Evolutionary conservation across 805 yeast species (phyloP).

Genomic region (Starmera quercuum): DNA sequence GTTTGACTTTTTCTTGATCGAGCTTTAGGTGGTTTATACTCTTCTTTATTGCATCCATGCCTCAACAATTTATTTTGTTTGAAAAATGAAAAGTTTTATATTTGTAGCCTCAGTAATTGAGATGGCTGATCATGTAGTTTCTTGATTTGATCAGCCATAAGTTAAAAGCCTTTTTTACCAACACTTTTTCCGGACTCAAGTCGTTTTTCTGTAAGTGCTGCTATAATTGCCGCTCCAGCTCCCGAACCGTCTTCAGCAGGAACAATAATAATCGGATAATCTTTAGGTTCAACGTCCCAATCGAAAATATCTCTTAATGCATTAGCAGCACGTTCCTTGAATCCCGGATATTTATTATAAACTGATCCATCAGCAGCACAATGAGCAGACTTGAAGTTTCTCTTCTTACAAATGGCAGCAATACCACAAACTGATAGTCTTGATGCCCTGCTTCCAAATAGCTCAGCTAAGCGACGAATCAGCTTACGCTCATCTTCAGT

Average conservation of each 20-base stretch:
- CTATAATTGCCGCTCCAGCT: conserved; percentile 97
- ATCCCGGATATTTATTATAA: conserved; percentile 86
- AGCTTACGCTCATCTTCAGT: conserved; percentile 74
- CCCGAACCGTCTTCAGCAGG: conserved; percentile 99
- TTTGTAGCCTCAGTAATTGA: too few species aligned
- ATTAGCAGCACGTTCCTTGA: conserved; percentile 80
- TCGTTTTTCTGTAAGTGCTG: conserved; percentile 86
- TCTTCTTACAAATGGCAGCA: conserved; percentile 88
- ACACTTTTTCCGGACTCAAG: conserved; percentile 61
- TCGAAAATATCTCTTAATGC: conserved; percentile 85
- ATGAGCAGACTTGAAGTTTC: conserved; percentile 67
- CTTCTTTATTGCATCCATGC: too few species aligned
- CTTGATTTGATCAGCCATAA: too few species aligned
- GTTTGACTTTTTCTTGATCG: too few species aligned
- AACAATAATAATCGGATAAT: conserved; percentile 75
- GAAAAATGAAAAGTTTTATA: too few species aligned
- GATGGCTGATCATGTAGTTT: too few species aligned
- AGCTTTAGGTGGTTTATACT: too few species aligned
- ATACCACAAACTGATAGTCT: conserved; percentile 91
- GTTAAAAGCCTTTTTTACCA: conserved; percentile 33
- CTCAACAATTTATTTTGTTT: too few species aligned
- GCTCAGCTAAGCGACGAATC: conserved; percentile 74
- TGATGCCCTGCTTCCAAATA: conserved; percentile 88
- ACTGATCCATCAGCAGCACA: conserved; percentile 98
- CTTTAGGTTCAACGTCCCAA: conserved; percentile 47